Conservation (phyloP, 495 filamentous ascomycete genomes). For the Annulohypoxylon moriforme region DNA sequence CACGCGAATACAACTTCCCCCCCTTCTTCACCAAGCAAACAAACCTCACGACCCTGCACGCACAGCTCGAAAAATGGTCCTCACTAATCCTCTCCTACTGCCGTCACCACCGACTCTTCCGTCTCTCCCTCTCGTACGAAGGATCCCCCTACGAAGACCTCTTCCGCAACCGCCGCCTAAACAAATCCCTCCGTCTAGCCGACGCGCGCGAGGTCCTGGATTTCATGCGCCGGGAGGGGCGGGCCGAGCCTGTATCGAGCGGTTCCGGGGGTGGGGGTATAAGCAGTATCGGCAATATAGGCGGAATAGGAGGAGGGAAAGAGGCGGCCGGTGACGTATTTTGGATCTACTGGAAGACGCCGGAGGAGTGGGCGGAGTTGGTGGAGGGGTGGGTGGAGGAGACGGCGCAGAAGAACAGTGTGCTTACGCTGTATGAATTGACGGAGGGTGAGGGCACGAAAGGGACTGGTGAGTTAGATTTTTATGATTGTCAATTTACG, state of each 20-base stretch:
- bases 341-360: slow-evolving; percentile 61
- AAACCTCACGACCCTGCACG: slow-evolving; percentile 76
- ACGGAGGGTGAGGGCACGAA: slow-evolving; percentile 57
- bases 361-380: slow-evolving; percentile 61
- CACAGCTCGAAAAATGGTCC: slow-evolving; percentile 86
- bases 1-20: slow-evolving; percentile 70
- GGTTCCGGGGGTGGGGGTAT: slow-evolving; percentile 68
- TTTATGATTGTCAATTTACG: background rate
- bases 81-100: slow-evolving; percentile 88
- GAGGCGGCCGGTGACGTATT: slow-evolving; percentile 55
- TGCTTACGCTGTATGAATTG: slow-evolving; percentile 63
- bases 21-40: slow-evolving; percentile 85
- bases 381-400: slow-evolving; percentile 61
- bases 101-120: slow-evolving; percentile 76
- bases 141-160: slow-evolving; percentile 47
- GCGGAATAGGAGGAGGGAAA: slow-evolving; percentile 60
- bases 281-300: slow-evolving; percentile 42
- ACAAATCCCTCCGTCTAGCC: slow-evolving; percentile 66
- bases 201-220: slow-evolving; percentile 77
- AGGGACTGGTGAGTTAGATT: slow-evolving; percentile 51
- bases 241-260: slow-evolving; percentile 73
- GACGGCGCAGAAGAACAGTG: slow-evolving; percentile 59
- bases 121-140: slow-evolving; percentile 65
- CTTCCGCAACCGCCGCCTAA: slow-evolving; percentile 64
- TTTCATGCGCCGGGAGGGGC: slow-evolving; percentile 74